These are phyloP conservation scores for Aspergillus texensis DNA, from an alignment of 2,329 filamentous ascomycete genomes.

Conservation along the genomic window DNA sequence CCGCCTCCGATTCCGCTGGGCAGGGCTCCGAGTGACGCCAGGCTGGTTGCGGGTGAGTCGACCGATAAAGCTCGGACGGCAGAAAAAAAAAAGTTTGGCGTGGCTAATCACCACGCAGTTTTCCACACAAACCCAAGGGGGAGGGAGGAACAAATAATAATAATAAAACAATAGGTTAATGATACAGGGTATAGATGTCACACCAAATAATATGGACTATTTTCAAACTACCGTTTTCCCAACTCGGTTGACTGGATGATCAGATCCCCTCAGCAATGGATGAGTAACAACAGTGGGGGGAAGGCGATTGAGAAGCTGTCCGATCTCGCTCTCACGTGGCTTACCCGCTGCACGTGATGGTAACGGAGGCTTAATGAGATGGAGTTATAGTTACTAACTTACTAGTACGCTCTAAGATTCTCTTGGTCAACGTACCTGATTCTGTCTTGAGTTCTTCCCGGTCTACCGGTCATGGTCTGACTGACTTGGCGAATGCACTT, in stretches of 20 bases:
- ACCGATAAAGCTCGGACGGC: constrained; percentile 16
- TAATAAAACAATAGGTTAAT: background rate
- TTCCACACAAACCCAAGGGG: constrained; percentile 1
- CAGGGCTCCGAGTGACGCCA: constrained; percentile 38
- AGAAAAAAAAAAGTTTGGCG: constrained; percentile 13
- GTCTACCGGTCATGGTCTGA: too few species aligned
- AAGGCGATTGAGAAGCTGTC: constrained; percentile 16
- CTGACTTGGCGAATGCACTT: background rate
- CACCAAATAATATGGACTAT: background rate
- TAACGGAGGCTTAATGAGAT: background rate
- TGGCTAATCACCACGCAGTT: constrained; percentile 4
- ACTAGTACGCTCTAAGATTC: too few species aligned
- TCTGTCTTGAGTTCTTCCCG: too few species aligned
- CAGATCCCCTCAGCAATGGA: constrained; percentile 9
- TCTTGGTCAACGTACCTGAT: too few species aligned
- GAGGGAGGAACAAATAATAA: background rate
- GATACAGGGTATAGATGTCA: background rate
- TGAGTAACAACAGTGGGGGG: constrained; percentile 16
- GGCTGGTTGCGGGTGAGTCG: constrained; percentile 33
- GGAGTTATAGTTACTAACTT: too few species aligned
- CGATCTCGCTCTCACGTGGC: constrained; percentile 28
- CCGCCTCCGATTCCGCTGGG: constrained; percentile 40
- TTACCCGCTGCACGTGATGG: constrained; percentile 12
- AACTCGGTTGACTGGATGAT: background rate
- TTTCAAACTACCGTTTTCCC: background rate